Base-by-base conservation (phyloP, 352 stramenopile genomes). In the Phytophthora chlamydospora region DNA sequence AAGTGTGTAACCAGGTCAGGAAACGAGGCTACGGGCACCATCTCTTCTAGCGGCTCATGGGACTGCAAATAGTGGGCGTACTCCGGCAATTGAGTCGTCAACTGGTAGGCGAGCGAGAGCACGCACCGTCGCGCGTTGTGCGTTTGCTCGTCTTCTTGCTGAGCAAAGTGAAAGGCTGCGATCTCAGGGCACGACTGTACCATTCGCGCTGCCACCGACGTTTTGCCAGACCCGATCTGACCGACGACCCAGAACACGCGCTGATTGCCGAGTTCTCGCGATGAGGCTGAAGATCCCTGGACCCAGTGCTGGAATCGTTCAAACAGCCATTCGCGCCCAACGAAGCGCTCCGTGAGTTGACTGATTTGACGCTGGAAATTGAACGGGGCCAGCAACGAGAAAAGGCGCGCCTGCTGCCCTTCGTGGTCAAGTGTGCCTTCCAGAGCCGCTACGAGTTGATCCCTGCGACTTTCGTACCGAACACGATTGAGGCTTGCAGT, bases 91-190 rank as follows among this genome's bases (percentile, higher is more conserved):
- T 92, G 83, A 17, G 83, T 92, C 21, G 83, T 92, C 8, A 92
- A 66, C 44, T 92, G 83, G 19, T 90, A 92, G 4, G 77, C 79
- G 0, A 92, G 56, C 10, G 81, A 91, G 12, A 92, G 70, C 47
- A 92, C 68, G 21, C 83, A 92, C 1, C 83, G 77, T 0, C 83
- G 54, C 14, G 77, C 68, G 19, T 59, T 87, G 29, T 90, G 83
- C n/a, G 83, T 91, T 59, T 92, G 83, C 36, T 92, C 81, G 35
- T 92, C 79, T 38, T 92, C 83, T 46, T 88, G 77, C 14, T 79
- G 64, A 16, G 81, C 80, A 42, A 92, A 88, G 49, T 92, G 83
- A 52, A 90, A 90, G 9, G 83, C 83, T 14, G 77, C 71, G 38
- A 92, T 88, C 60, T 92, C 83, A 2, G 83, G 83, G 9, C 83